phyloP scores from a whole-genome alignment of 345 rosid genomes.

The Acer yangbiense region DNA sequence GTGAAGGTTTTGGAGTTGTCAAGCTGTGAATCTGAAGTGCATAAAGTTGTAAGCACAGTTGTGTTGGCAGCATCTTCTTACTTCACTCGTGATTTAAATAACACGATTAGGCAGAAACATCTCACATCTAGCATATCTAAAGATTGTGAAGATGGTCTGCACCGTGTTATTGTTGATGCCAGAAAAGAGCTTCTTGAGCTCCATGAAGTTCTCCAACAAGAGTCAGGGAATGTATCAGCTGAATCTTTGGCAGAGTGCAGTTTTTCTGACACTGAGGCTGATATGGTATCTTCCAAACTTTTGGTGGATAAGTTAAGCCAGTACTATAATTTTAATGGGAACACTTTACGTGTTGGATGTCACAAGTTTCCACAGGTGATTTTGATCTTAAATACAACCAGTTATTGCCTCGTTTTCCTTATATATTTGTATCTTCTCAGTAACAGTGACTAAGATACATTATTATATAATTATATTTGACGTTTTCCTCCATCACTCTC shows the following conservation, averaged over 20 bases:
- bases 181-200: slow-evolving; percentile 59
- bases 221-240: slow-evolving; percentile 43
- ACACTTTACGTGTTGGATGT: slow-evolving; percentile 41
- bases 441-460: background rate
- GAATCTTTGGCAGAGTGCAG: slow-evolving; percentile 38
- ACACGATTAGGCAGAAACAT: slow-evolving; percentile 43
- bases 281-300: slow-evolving; percentile 59
- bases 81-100: slow-evolving; percentile 43
- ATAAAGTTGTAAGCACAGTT: slow-evolving; percentile 54
- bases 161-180: slow-evolving; percentile 45
- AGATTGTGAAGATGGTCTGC: slow-evolving; percentile 50
- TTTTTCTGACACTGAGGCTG: slow-evolving; percentile 58
- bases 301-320: slow-evolving; percentile 63
- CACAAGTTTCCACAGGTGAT: slow-evolving; percentile 66
- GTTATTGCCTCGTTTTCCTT: background rate
- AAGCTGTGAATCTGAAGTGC: slow-evolving; percentile 44
- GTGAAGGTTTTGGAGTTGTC: slow-evolving; percentile 61
- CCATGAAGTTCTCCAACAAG: slow-evolving; percentile 43
- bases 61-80: slow-evolving; percentile 61
- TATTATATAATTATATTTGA: background rate
- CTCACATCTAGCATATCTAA: slow-evolving; percentile 38
- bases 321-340: slow-evolving; percentile 46
- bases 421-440: background rate
- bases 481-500: background rate
- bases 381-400: background rate